Evolutionary conservation across 805 yeast species (phyloP), one percentile per base, ranked within the genome.

Genomic region (Phaffomyces opuntiae): DNA sequence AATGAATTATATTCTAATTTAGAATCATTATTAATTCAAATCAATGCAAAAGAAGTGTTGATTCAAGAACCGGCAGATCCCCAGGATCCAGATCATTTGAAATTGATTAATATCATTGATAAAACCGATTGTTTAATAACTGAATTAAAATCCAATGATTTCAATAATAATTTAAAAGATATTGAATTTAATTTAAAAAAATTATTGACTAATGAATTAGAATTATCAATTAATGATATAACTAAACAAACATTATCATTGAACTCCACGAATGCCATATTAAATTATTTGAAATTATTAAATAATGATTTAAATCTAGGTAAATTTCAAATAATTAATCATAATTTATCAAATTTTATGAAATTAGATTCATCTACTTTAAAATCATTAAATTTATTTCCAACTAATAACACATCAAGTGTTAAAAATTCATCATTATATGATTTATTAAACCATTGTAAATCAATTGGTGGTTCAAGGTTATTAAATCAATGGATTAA

Each of bases 401-500:
- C 97, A 13, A 53, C 52, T 8, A 53, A 53, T 31, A 57, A 64
- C 45, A 70, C 72, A 21, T 58, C 69, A 35, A 19, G 24, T 21
- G 24, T 9, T 5, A 68, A 69, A 54, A 74, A 77, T 49, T 62
- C 79, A 0, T 84, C 95, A 9, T 66, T 93, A 37, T 90, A 78
- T 60, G 96, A 95, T 25, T 71, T 93, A 38, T 68, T 93, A 55
- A 91, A 93, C 68, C 80, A 82, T 54, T 91, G 98, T 69, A 88
- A 86, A 56, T 83, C 95, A 5, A 74, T 80, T 2, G 88, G 93
- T n/a, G 99, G 99, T 8, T 70, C 91, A 1, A 74, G 98, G 52
- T 66, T 90, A 42, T 73, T 93, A 25, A 81, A 93, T 14, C 96
- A 88, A 59, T 93, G 99, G 99, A 72, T 93, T 49, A 93, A 91